Conservation (phyloP, 805 yeast genomes). For the Jamesozyma hellenica region DNA sequence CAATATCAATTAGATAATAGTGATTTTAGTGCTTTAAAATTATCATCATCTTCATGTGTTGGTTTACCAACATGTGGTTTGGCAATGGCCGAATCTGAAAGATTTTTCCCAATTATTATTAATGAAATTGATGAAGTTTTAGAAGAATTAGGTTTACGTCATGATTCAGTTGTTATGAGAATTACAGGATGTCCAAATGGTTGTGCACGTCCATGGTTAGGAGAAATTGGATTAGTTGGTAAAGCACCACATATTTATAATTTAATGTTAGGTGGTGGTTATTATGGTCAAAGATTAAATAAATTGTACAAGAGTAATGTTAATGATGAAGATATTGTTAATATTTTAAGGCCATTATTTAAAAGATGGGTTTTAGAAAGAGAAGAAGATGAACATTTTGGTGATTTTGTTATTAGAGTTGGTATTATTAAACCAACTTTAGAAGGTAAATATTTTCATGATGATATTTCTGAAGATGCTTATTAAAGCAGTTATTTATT, state of each 20-base stretch:
- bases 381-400: constrained; percentile 85
- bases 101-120: constrained; percentile 71
- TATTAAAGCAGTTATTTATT: constrained; percentile 9
- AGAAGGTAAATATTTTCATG: constrained; percentile 92
- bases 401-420: constrained; percentile 79
- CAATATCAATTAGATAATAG: constrained; percentile 77
- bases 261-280: constrained; percentile 92
- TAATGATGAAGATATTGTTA: constrained; percentile 80
- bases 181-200: constrained; percentile 99
- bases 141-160: constrained; percentile 87
- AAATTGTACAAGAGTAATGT: constrained; percentile 81
- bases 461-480: constrained; percentile 76
- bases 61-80: constrained; percentile 98
- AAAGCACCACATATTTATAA: constrained; percentile 91
- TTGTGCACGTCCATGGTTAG: constrained; percentile 97
- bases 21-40: constrained; percentile 70
- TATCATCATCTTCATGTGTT: constrained; percentile 92
- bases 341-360: constrained; percentile 71
- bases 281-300: constrained; percentile 84
- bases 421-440: constrained; percentile 83
- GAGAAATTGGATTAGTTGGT: constrained; percentile 92
- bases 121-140: constrained; percentile 74
- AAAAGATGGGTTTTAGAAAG: constrained; percentile 92
- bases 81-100: constrained; percentile 97
- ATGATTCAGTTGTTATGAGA: constrained; percentile 90